phyloP scores from a whole-genome alignment of 2,329 filamentous ascomycete species.

The Grosmannia clavigera region DNA sequence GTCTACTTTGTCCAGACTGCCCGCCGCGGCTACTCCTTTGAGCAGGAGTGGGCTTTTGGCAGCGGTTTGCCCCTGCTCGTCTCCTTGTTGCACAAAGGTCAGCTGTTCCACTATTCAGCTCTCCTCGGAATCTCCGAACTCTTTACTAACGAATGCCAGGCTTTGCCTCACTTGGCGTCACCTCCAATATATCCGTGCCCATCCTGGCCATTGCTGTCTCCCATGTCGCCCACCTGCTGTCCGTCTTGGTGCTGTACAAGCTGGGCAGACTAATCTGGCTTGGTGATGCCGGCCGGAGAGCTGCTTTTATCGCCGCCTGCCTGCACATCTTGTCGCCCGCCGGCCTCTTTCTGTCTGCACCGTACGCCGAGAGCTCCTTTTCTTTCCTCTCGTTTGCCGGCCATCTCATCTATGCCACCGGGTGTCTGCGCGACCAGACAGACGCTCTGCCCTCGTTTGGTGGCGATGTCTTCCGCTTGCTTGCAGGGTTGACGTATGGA shows the following conservation, averaged over 20 bases:
- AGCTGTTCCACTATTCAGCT: background rate
- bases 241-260: constrained; percentile 31
- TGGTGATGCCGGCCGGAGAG: constrained; percentile 1
- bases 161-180: background rate
- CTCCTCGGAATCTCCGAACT: background rate
- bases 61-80: constrained; percentile 31
- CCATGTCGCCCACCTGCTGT: constrained; percentile 63
- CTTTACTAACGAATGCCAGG: background rate
- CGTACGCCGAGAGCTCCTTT: constrained; percentile 72
- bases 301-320: constrained; percentile 53
- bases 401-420: constrained; percentile 51
- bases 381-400: constrained; percentile 66
- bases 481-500: constrained; percentile 58
- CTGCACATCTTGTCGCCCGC: constrained; percentile 80
- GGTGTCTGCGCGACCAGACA: constrained; percentile 23
- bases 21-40: constrained; percentile 53
- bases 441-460: constrained; percentile 17
- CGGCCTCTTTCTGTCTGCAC: constrained; percentile 78
- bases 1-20: constrained; percentile 60
- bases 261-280: constrained; percentile 11
- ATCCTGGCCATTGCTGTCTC: constrained; percentile 54
- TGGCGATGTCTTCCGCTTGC: constrained; percentile 41
- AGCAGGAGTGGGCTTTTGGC: constrained; percentile 82
- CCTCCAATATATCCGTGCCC: constrained; percentile 5
- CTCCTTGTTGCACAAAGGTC: constrained; percentile 22